Conservation (phyloP, 2,329 filamentous ascomycete species). For the Stromatinia cepivora region DNA sequence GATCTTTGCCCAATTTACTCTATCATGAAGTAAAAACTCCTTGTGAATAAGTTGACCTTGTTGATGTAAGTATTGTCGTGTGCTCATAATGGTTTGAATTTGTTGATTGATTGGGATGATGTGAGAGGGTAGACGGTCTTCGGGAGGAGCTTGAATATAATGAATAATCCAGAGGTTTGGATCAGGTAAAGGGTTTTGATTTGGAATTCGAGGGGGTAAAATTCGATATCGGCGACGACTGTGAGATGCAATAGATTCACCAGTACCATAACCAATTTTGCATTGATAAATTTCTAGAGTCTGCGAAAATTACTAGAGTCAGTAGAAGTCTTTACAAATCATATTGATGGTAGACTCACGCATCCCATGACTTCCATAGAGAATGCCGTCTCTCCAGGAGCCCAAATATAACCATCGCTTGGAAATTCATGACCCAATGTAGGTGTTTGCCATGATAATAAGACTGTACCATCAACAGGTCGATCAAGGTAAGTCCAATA, state of each 20-base stretch:
- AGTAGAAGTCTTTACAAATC: slow-evolving; percentile 17
- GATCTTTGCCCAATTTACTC: slow-evolving; percentile 85
- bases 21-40: slow-evolving; percentile 91
- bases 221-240: slow-evolving; percentile 85
- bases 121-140: slow-evolving; percentile 69
- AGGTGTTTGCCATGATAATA: slow-evolving; percentile 86
- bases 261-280: slow-evolving; percentile 75
- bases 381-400: slow-evolving; percentile 74
- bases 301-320: slow-evolving; percentile 47
- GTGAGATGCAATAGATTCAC: slow-evolving; percentile 74
- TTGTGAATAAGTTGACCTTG: slow-evolving; percentile 84
- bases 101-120: slow-evolving; percentile 65
- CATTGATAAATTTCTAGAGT: slow-evolving; percentile 87
- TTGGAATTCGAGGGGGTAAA: slow-evolving; percentile 66
- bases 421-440: slow-evolving; percentile 73
- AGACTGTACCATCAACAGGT: slow-evolving; percentile 77
- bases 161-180: slow-evolving; percentile 88
- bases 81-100: slow-evolving; percentile 59
- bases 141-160: slow-evolving; percentile 75
- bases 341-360: slow-evolving; percentile 47
- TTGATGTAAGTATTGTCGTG: slow-evolving; percentile 64
- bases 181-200: slow-evolving; percentile 71
- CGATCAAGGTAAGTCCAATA: slow-evolving; percentile 89
- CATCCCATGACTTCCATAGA: slow-evolving; percentile 71
- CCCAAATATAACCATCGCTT: slow-evolving; percentile 92